Conservation (phyloP, 2,329 filamentous ascomycete genomes). For the Fusarium sp. region DNA sequence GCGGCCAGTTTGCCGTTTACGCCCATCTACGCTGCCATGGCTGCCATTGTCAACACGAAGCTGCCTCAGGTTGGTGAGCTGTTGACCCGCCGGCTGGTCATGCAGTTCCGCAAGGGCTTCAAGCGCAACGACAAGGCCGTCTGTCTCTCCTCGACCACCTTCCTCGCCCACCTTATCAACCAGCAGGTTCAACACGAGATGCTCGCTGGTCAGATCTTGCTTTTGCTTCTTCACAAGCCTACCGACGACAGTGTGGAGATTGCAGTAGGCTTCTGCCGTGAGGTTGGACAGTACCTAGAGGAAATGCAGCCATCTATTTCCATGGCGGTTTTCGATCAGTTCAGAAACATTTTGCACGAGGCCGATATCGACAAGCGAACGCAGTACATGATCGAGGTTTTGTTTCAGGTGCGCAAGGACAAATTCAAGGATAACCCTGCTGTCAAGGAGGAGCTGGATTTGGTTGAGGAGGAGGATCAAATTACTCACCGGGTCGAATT, state of each 20-base stretch:
- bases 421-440: slow-evolving; percentile 95
- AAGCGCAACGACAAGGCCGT: slow-evolving; percentile 97
- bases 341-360: slow-evolving; percentile 93
- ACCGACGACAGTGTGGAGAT: slow-evolving; percentile 98
- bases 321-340: slow-evolving; percentile 92
- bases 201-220: slow-evolving; percentile 87
- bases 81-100: slow-evolving; percentile 80
- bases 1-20: slow-evolving; percentile 95
- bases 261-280: slow-evolving; percentile 88
- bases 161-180: slow-evolving; percentile 94
- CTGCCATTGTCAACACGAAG: slow-evolving; percentile 96
- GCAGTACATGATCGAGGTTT: slow-evolving; percentile 99
- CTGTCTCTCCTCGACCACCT: slow-evolving; percentile 89
- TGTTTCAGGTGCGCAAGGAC: slow-evolving; percentile 96
- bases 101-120: slow-evolving; percentile 95
- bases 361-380: slow-evolving; percentile 96
- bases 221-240: slow-evolving; percentile 91
- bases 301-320: slow-evolving; percentile 93
- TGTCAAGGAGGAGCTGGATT: slow-evolving; percentile 88
- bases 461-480: slow-evolving; percentile 97
- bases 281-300: slow-evolving; percentile 92
- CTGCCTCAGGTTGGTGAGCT: slow-evolving; percentile 93
- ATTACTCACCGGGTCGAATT: slow-evolving; percentile 88
- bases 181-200: slow-evolving; percentile 96
- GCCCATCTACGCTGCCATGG: slow-evolving; percentile 94